Evolutionary conservation across 805 yeast genomes (phyloP), one percentile per base, ranked within the genome.

Genomic region (Zygosaccharomyces bailii): DNA sequence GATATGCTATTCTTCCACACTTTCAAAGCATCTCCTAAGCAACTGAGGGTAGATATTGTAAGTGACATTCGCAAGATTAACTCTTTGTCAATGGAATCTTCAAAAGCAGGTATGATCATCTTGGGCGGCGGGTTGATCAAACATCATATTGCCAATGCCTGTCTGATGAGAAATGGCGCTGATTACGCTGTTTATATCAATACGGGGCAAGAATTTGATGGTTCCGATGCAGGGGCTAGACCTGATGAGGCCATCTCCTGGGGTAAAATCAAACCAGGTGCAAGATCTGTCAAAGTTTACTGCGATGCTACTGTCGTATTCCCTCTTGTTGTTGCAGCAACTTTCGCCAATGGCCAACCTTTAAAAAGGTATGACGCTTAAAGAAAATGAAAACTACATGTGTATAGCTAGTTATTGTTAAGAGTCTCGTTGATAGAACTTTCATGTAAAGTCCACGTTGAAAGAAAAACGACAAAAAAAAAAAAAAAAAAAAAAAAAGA

Each of bases 1-100:
- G 99, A 93, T 64, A 93, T 93, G 99, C 77, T 93, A 48, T 93
- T 93, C 65, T 93, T 93, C 85, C 98, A 93, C 68, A 91, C 99
- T 13, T 93, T 89, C 77, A 89, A 88, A 67, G 78, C 96, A 1
- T 84, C 95, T 34, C 97, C 97, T 36, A 81, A 80, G 56, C 95
- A 89, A 60, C 70, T 95, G 48, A 79, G 95, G 66, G 72, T 93
- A 35, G 99, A 93, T 67, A 82, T 93, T 56, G 99, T 93, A 29
- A 85, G 86, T 42, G 99, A 93, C 67, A 93, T 93, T 59, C 80
- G 99, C 60, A 77, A 74, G 55, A 85, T 93, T 67, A 93, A 93
- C 69, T 82, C 95, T 45, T 75, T 91, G 82, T 83, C 98, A 6
- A 90, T 93, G 96, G 95, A 83, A 46, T 96, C 99, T 9, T 76